Evolutionary conservation across 257 asterid species (phyloP), one percentile per base, ranked within the genome.

Genomic region (Asclepias syriaca): DNA sequence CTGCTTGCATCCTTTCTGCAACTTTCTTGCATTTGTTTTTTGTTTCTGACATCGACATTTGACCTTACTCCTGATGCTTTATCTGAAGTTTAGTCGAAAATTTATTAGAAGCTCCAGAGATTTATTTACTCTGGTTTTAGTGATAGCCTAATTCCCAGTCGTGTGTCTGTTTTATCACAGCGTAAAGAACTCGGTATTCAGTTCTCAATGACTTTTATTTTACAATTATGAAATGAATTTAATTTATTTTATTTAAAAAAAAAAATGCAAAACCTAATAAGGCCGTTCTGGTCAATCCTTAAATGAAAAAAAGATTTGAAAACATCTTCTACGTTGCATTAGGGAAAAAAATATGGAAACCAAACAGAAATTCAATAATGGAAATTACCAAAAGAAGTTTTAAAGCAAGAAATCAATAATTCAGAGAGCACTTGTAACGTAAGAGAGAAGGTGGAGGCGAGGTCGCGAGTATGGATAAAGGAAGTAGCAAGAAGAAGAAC

Each of bases 381-480:
- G 18, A 11, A 49, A 14, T 10, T 49, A 15, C 53, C 18, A 49
- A 12, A 43, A 0, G 11, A 43, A 43, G 48, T 7, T 43, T 43
- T 43, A 43, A 43, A 43, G 48, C 10, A 6, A 43, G 48, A 43
- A 43, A 43, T 8, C 12, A 43, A 43, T 43, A 11, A 43, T 43
- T 43, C 48, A 43, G 10, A 43, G 48, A 40, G 46, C 0, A 40
- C 10, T 40, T 40, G 48, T 8, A 43, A 43, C 12, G 48, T 0
- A 9, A 48, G 56, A 55, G 68, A 13, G 46, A 19, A 49, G 56
- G 58, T 6, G 21, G 21, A 24, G 32, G 75, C 3, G 51, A 76
- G 74, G 74, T 65, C 63, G 74, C 50, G 73, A 68, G 39, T 74
- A 88, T 90, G 96, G 93, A 90, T 93, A 85, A 71, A 75, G 87